Evolutionary conservation across 163 green algal species (phyloP).

Genomic region (Chlorella variabilis): DNA sequence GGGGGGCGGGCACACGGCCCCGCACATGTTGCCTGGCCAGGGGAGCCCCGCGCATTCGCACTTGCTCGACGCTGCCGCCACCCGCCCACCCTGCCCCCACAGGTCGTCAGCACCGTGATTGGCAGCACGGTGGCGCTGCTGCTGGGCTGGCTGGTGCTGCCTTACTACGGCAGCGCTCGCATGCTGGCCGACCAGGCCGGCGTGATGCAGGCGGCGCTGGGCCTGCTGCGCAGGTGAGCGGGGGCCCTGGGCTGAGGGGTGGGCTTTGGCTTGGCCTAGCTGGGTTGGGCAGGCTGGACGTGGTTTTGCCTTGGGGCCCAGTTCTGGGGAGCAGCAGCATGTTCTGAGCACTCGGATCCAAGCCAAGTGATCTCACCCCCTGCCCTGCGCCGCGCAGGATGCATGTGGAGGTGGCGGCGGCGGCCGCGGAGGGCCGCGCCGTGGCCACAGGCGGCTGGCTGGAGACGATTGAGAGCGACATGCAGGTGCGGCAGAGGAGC

Average conservation of each 20-base stretch:
- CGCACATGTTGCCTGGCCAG: too few relatives aligned
- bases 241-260: background rate
- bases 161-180: conserved; percentile 3
- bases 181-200: conserved; percentile 30
- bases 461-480: background rate
- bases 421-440: background rate
- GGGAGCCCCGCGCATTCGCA: too few relatives aligned
- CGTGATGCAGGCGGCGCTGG: background rate
- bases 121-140: conserved; percentile 25
- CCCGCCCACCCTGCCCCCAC: too few relatives aligned
- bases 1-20: too few relatives aligned
- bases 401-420: background rate
- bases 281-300: too few relatives aligned
- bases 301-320: too few relatives aligned
- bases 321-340: too few relatives aligned
- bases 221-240: background rate
- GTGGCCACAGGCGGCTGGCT: background rate
- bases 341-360: too few relatives aligned
- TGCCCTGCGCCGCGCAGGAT: background rate
- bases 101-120: conserved; percentile 28
- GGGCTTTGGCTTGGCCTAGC: background rate
- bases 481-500: background rate
- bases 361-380: too few relatives aligned
- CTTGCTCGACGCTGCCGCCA: too few relatives aligned
- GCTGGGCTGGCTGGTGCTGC: conserved; percentile 27